Base-by-base conservation (phyloP, 176 grass and related monocot species). In the Carex parvula region DNA sequence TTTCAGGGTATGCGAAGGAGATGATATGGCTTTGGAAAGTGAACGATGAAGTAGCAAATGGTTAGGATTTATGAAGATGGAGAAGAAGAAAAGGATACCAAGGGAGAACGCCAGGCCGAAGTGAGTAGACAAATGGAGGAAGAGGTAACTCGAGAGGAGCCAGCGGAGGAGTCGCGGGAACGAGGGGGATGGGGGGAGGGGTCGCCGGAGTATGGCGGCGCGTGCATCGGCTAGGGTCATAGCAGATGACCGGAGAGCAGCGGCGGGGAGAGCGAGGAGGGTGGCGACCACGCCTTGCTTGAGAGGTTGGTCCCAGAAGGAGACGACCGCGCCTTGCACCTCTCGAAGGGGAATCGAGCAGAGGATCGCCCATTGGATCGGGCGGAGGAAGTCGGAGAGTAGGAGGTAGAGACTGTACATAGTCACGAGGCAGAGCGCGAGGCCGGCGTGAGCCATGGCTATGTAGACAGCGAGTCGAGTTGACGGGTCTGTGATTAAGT, bases 401-500 rank as follows among this genome's bases (percentile, higher is more conserved):
- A 99, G 96, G 18, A 78, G 55, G 76, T 92, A 95, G 77, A 99
- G 87, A 12, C 96, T 90, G 81, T 99, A 99, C 35, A 95, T 85
- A 10, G 91, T 90, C 17, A 99, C 84, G 52, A 99, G 85, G 44
- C 88, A 92, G 60, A 91, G 89, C 15, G 96, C 96, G 3, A 99
- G 91, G 1, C 96, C 93, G 7, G 96, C 93, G 77, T 99, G 96
- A 62, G 96, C 96, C 96, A 99, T 99, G 54, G 93, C 96, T 87
- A 99, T 99, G 93, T 95, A 99, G 7, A 99, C 86, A 66, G 96
- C 93, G 32, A 95, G 89, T 0, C 91, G 86, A 5, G 89, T 89
- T 65, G 76, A 77, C 24, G 76, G 66, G 58, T 90, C 73, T 11
- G 81, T 29, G 33, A 85, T 24, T 14, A 78, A 56, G 72, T 69